Evolutionary conservation across 257 asterid species (phyloP), one percentile per base, ranked within the genome.

Genomic region (Scutellaria barbata): DNA sequence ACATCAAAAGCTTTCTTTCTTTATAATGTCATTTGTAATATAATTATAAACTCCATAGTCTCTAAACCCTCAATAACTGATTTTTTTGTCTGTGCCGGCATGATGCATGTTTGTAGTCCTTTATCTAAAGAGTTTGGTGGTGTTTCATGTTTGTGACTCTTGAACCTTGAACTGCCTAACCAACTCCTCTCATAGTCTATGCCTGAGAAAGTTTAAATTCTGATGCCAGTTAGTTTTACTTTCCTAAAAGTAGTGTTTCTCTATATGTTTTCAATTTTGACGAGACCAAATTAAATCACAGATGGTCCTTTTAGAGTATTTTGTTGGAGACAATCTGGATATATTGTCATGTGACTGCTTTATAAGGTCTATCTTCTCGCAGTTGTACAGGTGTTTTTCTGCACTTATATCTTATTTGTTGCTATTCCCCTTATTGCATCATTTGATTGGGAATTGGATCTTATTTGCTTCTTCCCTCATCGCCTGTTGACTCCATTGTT

Each of bases 301-400:
- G 87, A 81, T 82, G 87, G 78, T 84, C 80, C 71, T 77, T 87
- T 83, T 80, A 79, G 78, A 78, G 83, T 73, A 81, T 81, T 82
- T 78, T 85, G 86, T 86, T 84, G 95, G 85, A 84, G 92, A 81
- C 83, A 77, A 68, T 78, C 81, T 71, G 85, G 89, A 82, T 85
- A 82, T 79, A 71, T 72, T 76, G 78, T 83, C 89, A 76, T 80
- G 80, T 87, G 82, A 85, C 84, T 79, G 82, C 86, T 82, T 81
- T 86, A 75, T 83, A 83, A 78, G 89, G 90, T 81, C 84, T 86
- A 78, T 76, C 87, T 78, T 74, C 83, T 71, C 75, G 71, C 81
- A 71, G 75, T 76, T 74, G 65, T 80, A 67, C 90, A 83, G 89
- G 90, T 85, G 85, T 79, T 78, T 57, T 81, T 83, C 91, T 87